phyloP scores from a whole-genome alignment of 768 basidiomycete species.

The Gymnopilus junonius region DNA sequence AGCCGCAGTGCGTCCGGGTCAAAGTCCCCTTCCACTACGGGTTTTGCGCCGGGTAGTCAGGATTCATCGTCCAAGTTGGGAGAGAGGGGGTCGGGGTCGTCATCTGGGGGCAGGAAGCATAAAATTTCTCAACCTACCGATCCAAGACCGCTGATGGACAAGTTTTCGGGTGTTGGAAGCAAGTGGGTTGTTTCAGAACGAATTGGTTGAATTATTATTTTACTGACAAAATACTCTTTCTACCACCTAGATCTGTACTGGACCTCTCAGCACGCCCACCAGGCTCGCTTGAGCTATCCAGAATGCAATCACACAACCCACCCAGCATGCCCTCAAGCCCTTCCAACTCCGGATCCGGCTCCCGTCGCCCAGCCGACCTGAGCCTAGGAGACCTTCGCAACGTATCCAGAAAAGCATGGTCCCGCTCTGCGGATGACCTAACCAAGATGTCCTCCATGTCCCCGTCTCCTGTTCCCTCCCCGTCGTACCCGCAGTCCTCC shows the following conservation, averaged over 20 bases:
- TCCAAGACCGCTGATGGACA: conserved; percentile 74
- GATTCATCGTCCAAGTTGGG: conserved; percentile 43
- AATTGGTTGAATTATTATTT: conserved; percentile 1
- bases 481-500: background rate
- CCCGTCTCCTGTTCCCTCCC: background rate
- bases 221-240: background rate
- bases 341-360: conserved; percentile 12
- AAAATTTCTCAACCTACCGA: conserved; percentile 89
- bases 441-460: conserved; percentile 47
- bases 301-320: conserved; percentile 28
- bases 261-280: conserved; percentile 57
- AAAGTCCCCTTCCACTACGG: conserved; percentile 40
- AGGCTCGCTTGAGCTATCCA: conserved; percentile 48
- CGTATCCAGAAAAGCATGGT: conserved; percentile 78
- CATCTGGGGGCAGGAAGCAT: conserved; percentile 54
- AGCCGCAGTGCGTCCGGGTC: conserved; percentile 60
- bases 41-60: conserved; percentile 6
- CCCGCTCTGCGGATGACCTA: conserved; percentile 80
- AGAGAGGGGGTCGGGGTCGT: conserved; percentile 41
- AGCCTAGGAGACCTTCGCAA: conserved; percentile 68
- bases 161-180: conserved; percentile 49
- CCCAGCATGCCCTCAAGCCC: conserved; percentile 47
- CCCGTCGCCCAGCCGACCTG: conserved; percentile 12
- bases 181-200: conserved; percentile 47
- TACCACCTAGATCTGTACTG: conserved; percentile 59